Percentiles rank a stretch among this genome's conserved stretches.
Evolutionary conservation across 345 rosid species (phyloP).

Genomic region (Bretschneidera sinensis): DNA sequence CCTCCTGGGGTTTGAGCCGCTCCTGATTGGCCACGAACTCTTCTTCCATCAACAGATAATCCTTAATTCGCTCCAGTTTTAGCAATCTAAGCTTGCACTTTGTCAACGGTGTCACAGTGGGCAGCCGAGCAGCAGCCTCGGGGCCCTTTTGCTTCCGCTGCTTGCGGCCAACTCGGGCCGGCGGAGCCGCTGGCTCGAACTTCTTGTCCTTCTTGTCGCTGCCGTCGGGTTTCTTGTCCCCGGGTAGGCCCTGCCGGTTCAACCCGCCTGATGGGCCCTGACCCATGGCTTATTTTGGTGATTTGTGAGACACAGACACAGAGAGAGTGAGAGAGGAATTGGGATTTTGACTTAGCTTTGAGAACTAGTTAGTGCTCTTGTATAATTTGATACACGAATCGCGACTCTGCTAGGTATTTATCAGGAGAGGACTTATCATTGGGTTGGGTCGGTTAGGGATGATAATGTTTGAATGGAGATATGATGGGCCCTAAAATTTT

Average conservation of each 20-base stretch:
- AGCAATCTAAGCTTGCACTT: slow-evolving; percentile 84
- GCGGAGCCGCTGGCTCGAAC: slow-evolving; percentile 90
- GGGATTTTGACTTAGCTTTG: slow-evolving; percentile 27
- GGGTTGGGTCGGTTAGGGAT: no score
- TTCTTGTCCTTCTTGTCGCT: slow-evolving; percentile 89
- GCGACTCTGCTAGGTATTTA: not conserved
- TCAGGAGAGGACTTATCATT: no score
- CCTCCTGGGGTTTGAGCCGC: slow-evolving; percentile 88
- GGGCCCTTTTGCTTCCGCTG: slow-evolving; percentile 89
- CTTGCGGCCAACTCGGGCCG: slow-evolving; percentile 82
- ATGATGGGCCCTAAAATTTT: no score
- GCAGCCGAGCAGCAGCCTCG: slow-evolving; percentile 87
- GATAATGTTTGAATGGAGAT: no score
- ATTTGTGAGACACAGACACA: not conserved
- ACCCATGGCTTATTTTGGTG: slow-evolving; percentile 47
- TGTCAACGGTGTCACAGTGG: slow-evolving; percentile 70
- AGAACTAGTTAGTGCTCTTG: slow-evolving; percentile 6
- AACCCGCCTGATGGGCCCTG: slow-evolving; percentile 84
- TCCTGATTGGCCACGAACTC: slow-evolving; percentile 94
- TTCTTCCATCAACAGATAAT: slow-evolving; percentile 88
- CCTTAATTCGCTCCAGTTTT: slow-evolving; percentile 86
- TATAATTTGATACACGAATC: not conserved
- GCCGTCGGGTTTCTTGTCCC: slow-evolving; percentile 72
- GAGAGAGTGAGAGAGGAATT: not conserved
- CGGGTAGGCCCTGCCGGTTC: slow-evolving; percentile 57